Evolutionary conservation across 2,329 filamentous ascomycete genomes (phyloP), one percentile per base, ranked within the genome.

Genomic region (Monilinia polystroma): DNA sequence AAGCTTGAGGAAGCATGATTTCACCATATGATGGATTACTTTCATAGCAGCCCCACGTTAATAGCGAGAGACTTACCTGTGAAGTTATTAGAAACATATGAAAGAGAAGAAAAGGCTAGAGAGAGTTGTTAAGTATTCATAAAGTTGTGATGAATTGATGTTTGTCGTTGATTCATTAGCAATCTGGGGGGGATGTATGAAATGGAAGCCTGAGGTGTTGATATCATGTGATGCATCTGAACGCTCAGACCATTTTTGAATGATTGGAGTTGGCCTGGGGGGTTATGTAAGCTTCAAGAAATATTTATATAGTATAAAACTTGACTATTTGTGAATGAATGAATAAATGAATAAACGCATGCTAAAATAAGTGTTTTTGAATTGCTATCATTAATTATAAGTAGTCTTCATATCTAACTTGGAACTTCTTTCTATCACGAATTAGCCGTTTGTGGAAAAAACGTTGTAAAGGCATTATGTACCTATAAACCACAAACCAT

Each of bases 111-210:
- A 45, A 53, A 53, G 66, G 20, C 20, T 32, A 59, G 35, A 23
- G 53, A 67, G 53, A 67, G 66, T 64, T 67, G 66, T 67, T 67
- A 57, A 32, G 56, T 64, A 67, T 67, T 67, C 60, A 54, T 57
- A 32, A 41, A 29, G 66, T 10, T 56, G 60, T 57, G 32, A 45
- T 29, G 45, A 32, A 29, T 57, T 45, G 66, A 64, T 43, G 60
- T 67, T 64, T 54, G 64, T 66, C 64, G 64, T 66, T 62, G 64
- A 62, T 62, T 62, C 10, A 54, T 41, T 23, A 29, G 20, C 47
- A 29, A 53, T 20, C 52, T 52, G 55, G 55, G 35, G 35, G 64
- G 18, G 43, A 49, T 52, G 51, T 12, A 23, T 54, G 35, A 41
- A 11, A 38, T 38, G 23, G 56, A 60, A 32, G 45, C 64, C 64